Conservation (phyloP, 2,329 filamentous ascomycete species). For the Scortechinia acanthostroma region DNA sequence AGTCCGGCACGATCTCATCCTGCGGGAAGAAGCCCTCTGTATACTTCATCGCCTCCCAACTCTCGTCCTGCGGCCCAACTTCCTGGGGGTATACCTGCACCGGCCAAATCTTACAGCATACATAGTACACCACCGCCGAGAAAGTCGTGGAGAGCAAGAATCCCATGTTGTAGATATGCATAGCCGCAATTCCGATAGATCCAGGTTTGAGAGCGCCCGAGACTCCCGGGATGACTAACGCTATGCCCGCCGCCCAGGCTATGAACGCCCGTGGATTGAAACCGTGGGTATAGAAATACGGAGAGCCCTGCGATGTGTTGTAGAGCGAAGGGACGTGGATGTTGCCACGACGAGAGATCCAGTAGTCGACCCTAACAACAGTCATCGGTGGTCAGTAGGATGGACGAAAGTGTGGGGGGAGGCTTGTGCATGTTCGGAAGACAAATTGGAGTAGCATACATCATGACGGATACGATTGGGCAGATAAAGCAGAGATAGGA, state of each 20-base stretch:
- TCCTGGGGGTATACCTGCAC: conserved; percentile 7
- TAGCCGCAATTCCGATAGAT: conserved; percentile 16
- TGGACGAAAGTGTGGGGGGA: too few relatives aligned
- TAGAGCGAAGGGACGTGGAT: conserved; percentile 28
- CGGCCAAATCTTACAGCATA: conserved; percentile 11
- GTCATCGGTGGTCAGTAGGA: too few relatives aligned
- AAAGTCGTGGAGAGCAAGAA: conserved; percentile 20
- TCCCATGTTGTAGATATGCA: conserved; percentile 23
- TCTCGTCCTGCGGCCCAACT: conserved; percentile 1
- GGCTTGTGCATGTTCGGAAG: too few relatives aligned
- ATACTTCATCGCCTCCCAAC: conserved; percentile 8
- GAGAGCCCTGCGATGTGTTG: conserved; percentile 6
- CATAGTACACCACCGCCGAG: conserved; percentile 15
- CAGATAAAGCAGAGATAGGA: conserved; percentile 30
- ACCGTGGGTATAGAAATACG: conserved; percentile 19
- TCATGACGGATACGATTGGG: conserved; percentile 25
- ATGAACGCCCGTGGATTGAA: conserved; percentile 19
- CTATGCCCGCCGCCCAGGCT: conserved; percentile 16
- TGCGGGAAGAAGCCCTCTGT: conserved; percentile 19
- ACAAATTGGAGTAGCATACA: too few relatives aligned
- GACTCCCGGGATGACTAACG: conserved; percentile 20
- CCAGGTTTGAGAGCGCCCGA: conserved; percentile 17
- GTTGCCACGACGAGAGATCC: conserved; percentile 22
- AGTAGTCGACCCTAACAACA: conserved; percentile 30
- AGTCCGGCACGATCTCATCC: too few relatives aligned